Percentiles rank a stretch among this genome's conserved stretches.
These are phyloP conservation scores for Bruguiera gymnorhiza DNA, from an alignment of 345 rosid species.

Conservation along the genomic window DNA sequence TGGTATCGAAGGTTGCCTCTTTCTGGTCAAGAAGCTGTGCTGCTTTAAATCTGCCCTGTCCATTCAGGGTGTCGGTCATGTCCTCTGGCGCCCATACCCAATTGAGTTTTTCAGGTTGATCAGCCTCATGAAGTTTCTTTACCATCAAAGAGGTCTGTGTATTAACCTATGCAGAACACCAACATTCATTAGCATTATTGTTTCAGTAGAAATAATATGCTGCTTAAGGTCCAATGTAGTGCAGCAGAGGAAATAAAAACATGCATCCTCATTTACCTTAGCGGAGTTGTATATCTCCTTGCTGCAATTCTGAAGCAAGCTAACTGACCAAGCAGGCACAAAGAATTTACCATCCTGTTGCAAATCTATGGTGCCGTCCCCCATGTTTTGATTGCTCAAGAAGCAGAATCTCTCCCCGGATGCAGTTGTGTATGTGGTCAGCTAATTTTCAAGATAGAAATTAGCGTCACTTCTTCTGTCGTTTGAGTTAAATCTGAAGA, in stretches of 20 bases:
- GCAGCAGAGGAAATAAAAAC: too few species aligned
- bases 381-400: constrained; percentile 8
- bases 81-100: constrained; percentile 16
- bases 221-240: too few species aligned
- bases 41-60: constrained; percentile 5
- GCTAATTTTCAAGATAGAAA: not conserved
- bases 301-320: constrained; percentile 18
- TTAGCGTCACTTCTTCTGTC: too few species aligned
- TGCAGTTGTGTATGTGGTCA: constrained; percentile 1
- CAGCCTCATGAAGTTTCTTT: not conserved
- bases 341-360: constrained; percentile 8
- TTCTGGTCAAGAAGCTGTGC: constrained; percentile 11
- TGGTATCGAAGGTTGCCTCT: not conserved
- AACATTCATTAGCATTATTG: too few species aligned
- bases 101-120: not conserved
- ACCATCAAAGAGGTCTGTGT: constrained; percentile 6
- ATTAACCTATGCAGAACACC: constrained; percentile 3
- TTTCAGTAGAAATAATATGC: too few species aligned
- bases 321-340: constrained; percentile 20
- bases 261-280: constrained; percentile 2
- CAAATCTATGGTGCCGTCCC: not conserved
- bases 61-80: not conserved
- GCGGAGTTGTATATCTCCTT: constrained; percentile 17
- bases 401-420: constrained; percentile 8
- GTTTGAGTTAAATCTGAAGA: too few species aligned